phyloP scores from a whole-genome alignment of 495 filamentous ascomycete genomes.

The Opeltia flavorubescens region DNA sequence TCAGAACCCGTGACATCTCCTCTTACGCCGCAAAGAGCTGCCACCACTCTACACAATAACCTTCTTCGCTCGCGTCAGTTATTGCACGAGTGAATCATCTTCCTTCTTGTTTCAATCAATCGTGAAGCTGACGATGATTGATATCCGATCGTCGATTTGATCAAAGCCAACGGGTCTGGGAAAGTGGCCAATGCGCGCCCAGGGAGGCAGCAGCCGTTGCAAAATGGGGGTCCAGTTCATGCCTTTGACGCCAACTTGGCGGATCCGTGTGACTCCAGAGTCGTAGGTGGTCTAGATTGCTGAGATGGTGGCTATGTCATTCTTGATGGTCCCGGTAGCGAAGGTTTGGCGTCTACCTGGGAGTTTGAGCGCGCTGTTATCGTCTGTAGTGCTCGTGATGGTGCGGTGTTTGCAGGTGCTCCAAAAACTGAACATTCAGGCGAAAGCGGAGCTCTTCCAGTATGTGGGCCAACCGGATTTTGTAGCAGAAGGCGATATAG shows the following conservation, averaged over 20 bases:
- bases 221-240: constrained; percentile 17
- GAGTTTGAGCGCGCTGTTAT: constrained; percentile 14
- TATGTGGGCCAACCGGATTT: constrained; percentile 48
- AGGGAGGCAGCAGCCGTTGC: constrained; percentile 18
- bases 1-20: no score
- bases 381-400: constrained; percentile 19
- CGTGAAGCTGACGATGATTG: no score
- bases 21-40: no score
- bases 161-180: no score
- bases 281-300: constrained; percentile 14
- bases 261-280: constrained; percentile 10
- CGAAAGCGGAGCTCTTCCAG: constrained; percentile 37
- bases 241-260: constrained; percentile 14
- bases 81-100: no score
- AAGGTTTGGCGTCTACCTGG: constrained; percentile 17
- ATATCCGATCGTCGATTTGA: no score
- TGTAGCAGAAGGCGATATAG: constrained; percentile 38
- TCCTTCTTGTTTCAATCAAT: no score
- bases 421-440: constrained; percentile 18
- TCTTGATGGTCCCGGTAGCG: constrained; percentile 20
- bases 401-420: constrained; percentile 21
- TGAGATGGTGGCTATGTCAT: constrained; percentile 16
- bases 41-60: no score
- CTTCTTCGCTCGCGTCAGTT: no score
- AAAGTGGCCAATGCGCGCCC: constrained; percentile 18